Evolutionary conservation across 371 early-diverging fungal species (phyloP), one percentile per base, ranked within the genome.

Genomic region (Mortierella polycephala): DNA sequence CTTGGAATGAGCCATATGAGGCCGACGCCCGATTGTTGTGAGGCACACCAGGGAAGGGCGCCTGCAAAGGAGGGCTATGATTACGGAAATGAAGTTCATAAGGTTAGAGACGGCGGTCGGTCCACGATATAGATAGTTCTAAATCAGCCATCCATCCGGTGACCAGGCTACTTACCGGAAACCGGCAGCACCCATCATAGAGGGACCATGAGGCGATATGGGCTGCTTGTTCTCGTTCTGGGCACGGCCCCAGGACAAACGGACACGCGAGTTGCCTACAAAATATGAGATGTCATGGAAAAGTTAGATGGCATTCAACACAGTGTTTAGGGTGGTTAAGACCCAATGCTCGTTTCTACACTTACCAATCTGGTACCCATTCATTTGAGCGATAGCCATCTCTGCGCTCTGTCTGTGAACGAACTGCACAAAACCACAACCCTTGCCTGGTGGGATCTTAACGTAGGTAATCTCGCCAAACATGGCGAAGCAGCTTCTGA

Each of bases 341-440:
- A 54, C 16, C 11, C 14, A 14, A 14, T 50, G 18, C 30, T 4
- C 30, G 4, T 30, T 30, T 30, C 30, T 30, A 4, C 1, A 18
- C 67, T 65, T 77, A 81, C 95, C 95, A 64, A 97, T 90, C 58
- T 89, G 79, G 68, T 90, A 91, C 10, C 95, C 95, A 80, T 95
- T 94, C 91, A 98, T 90, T 71, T 92, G 90, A 60, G 86, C 87
- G 75, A 98, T 94, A 6, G 98, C 97, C 56, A 88, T 82, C 75
- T 96, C 97, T 9, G 98, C 97, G 52, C 91, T 87, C 46, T 88
- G 87, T 14, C 96, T 87, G 56, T 91, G 88, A 7, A 89, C 90
- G 81, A 89, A 98, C 64, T 94, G 94, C 23, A 97, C 96, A 85
- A 97, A 97, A 7, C 96, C 98, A 83, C 98, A 97, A 8, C 95